Conservation (phyloP, 1,284 basidiomycete species). For the Leccinum pachyderme region DNA sequence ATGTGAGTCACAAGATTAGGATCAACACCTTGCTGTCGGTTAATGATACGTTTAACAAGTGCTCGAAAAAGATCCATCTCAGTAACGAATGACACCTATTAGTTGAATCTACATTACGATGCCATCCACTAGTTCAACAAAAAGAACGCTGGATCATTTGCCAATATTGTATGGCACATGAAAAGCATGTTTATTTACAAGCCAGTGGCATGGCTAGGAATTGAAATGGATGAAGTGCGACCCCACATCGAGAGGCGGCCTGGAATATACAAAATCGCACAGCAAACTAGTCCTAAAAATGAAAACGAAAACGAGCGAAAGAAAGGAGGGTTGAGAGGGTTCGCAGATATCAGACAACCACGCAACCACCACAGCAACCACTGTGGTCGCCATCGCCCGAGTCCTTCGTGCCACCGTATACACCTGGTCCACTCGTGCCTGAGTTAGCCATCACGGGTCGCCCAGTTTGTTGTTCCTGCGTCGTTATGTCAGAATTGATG, state of each 20-base stretch:
- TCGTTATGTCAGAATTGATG: slow-evolving; percentile 6
- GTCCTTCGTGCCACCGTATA: slow-evolving; percentile 32
- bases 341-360: slow-evolving; percentile 44
- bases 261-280: slow-evolving; percentile 15
- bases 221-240: background rate
- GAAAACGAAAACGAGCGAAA: background rate
- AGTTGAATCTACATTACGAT: background rate
- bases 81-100: slow-evolving; percentile 3
- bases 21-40: background rate
- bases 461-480: slow-evolving; percentile 46
- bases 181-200: slow-evolving; percentile 28
- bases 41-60: slow-evolving; percentile 10
- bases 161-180: slow-evolving; percentile 5
- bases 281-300: slow-evolving; percentile 12
- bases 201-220: slow-evolving; percentile 3
- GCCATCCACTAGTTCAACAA: background rate
- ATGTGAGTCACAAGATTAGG: slow-evolving; percentile 31
- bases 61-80: slow-evolving; percentile 33
- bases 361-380: slow-evolving; percentile 60
- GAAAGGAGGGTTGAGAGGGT: slow-evolving; percentile 6
- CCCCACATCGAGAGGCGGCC: slow-evolving; percentile 6
- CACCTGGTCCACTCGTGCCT: slow-evolving; percentile 32
- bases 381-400: slow-evolving; percentile 41
- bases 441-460: slow-evolving; percentile 36
- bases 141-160: slow-evolving; percentile 1